These are phyloP conservation scores for Cladophialophora immunda DNA, from an alignment of 2,329 filamentous ascomycete species.

Conservation along the genomic window DNA sequence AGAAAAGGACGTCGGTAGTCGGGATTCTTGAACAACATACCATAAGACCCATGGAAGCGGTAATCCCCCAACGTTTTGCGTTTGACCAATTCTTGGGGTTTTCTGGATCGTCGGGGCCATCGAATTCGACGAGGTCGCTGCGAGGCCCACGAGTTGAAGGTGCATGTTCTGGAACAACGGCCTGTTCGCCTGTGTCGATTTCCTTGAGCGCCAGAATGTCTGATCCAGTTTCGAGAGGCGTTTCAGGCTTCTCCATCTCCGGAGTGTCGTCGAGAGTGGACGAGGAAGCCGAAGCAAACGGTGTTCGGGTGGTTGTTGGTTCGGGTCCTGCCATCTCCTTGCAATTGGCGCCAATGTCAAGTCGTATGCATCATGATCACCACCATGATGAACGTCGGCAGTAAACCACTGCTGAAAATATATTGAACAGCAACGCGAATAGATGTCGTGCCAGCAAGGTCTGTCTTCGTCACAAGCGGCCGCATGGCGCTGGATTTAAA, in stretches of 20 bases:
- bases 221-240: neutral
- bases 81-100: conserved; percentile 44
- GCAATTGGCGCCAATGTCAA: neutral
- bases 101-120: conserved; percentile 41
- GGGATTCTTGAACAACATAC: neutral
- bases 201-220: conserved; percentile 11
- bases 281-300: conserved; percentile 21
- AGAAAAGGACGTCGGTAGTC: neutral
- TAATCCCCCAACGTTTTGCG: conserved; percentile 54
- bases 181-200: neutral
- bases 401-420: neutral
- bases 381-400: conserved; percentile 11
- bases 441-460: neutral
- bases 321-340: conserved; percentile 4
- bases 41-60: conserved; percentile 52
- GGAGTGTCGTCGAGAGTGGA: conserved; percentile 17
- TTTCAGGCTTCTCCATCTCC: conserved; percentile 14
- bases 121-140: conserved; percentile 39
- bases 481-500: conserved; percentile 23
- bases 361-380: neutral
- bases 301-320: conserved; percentile 1
- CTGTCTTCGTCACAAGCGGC: conserved; percentile 1
- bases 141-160: neutral
- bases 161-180: neutral
- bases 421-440: neutral